These are phyloP conservation scores for Daldinia sp. DNA, from an alignment of 2,329 filamentous ascomycete species.

Conservation along the genomic window DNA sequence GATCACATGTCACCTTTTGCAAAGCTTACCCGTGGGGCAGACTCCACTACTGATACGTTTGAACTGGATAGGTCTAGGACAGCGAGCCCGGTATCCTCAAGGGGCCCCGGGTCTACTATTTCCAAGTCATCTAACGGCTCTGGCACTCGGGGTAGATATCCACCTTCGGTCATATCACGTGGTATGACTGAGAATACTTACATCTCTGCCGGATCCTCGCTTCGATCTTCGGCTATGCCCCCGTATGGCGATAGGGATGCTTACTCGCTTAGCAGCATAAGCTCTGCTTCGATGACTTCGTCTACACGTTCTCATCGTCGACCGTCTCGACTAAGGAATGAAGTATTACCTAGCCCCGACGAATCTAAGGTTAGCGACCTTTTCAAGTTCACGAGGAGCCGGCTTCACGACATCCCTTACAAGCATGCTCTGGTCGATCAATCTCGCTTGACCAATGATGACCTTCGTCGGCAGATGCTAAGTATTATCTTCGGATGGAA, in stretches of 20 bases:
- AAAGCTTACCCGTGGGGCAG: constrained; percentile 76
- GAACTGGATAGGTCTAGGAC: constrained; percentile 67
- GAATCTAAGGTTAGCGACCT: constrained; percentile 77
- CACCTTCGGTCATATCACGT: constrained; percentile 61
- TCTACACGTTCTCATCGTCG: constrained; percentile 54
- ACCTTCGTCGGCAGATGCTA: constrained; percentile 89
- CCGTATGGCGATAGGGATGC: constrained; percentile 56
- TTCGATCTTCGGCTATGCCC: constrained; percentile 51
- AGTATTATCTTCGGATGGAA: constrained; percentile 96
- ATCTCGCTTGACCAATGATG: constrained; percentile 73
- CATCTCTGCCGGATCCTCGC: constrained; percentile 71
- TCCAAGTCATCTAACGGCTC: constrained; percentile 65
- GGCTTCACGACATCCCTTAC: constrained; percentile 84
- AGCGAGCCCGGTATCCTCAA: constrained; percentile 71
- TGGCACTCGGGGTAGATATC: constrained; percentile 58
- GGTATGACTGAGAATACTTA: constrained; percentile 70
- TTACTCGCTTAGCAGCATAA: constrained; percentile 63
- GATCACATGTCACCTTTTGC: constrained; percentile 79
- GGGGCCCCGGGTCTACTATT: constrained; percentile 67
- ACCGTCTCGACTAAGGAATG: constrained; percentile 79
- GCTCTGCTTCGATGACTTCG: constrained; percentile 60
- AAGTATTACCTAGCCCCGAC: constrained; percentile 80
- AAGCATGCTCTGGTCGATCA: constrained; percentile 71
- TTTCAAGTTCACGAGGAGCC: constrained; percentile 84
- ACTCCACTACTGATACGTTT: constrained; percentile 67